Percentiles rank a stretch among this genome's conserved stretches.
phyloP scores from a whole-genome alignment of 306 rosid species.

The Biancaea sappan region DNA sequence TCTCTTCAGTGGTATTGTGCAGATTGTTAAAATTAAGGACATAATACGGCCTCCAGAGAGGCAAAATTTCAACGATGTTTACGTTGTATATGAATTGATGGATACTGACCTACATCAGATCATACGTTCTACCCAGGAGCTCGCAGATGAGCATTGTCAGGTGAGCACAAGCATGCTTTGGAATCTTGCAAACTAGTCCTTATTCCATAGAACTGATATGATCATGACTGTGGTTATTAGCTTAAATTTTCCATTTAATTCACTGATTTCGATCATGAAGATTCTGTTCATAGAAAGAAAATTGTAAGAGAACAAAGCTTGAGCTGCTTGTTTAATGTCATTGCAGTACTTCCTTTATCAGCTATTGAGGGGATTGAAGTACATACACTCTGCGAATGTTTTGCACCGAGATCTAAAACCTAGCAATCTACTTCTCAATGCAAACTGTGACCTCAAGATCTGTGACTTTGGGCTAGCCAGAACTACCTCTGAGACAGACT shows the following conservation, averaged over 20 bases:
- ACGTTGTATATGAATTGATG: constrained; percentile 85
- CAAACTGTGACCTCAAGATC: constrained; percentile 71
- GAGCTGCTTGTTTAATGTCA: constrained; percentile 20
- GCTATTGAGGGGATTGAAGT: constrained; percentile 68
- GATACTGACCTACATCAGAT: constrained; percentile 93
- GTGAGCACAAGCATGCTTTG: constrained; percentile 34
- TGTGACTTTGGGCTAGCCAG: constrained; percentile 88
- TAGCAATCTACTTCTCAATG: constrained; percentile 67
- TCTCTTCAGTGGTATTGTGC: constrained; percentile 19
- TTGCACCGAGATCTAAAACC: constrained; percentile 80
- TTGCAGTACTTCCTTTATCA: constrained; percentile 70
- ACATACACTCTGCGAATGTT: constrained; percentile 72
- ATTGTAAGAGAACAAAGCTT: background rate
- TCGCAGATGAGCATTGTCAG: constrained; percentile 94
- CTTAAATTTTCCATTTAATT: background rate
- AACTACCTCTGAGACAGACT: constrained; percentile 75
- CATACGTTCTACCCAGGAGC: constrained; percentile 75
- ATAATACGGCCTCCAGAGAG: constrained; percentile 74
- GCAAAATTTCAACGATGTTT: constrained; percentile 82
- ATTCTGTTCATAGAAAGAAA: background rate
- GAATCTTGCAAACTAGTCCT: background rate
- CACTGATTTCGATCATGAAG: background rate
- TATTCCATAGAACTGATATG: background rate
- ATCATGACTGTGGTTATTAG: background rate
- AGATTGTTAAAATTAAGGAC: constrained; percentile 87